These are phyloP conservation scores for Xylaria nigripes DNA, from an alignment of 495 filamentous ascomycete genomes.

Conservation along the genomic window DNA sequence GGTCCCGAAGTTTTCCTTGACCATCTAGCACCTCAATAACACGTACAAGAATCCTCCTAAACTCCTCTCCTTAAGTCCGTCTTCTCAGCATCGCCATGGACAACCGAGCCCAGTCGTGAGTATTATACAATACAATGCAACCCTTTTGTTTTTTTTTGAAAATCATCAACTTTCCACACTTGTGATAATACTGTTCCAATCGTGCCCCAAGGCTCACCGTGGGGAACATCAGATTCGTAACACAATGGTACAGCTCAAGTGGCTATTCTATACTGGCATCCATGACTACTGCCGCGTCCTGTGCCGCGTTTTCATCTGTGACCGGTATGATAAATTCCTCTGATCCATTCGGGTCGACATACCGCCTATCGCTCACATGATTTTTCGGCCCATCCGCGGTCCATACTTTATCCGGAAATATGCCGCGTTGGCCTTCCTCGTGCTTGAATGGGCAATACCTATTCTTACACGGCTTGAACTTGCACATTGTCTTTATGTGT, in stretches of 20 bases:
- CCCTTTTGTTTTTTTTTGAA: background rate
- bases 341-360: conserved; percentile 57
- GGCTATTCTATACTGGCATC: conserved; percentile 5
- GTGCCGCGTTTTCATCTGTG: conserved; percentile 16
- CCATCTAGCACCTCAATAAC: conserved; percentile 14
- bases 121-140: conserved; percentile 13
- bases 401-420: conserved; percentile 90
- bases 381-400: conserved; percentile 50
- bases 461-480: conserved; percentile 85
- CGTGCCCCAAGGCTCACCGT: background rate
- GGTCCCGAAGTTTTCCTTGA: conserved; percentile 10
- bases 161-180: conserved; percentile 2
- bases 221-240: background rate
- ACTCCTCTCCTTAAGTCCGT: background rate
- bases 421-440: conserved; percentile 73
- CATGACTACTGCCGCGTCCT: conserved; percentile 15
- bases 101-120: background rate
- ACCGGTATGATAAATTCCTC: conserved; percentile 79
- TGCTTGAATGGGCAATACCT: conserved; percentile 81
- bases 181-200: background rate
- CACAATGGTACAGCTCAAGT: background rate
- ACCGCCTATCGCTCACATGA: conserved; percentile 88
- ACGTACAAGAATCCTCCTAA: background rate
- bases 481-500: conserved; percentile 74
- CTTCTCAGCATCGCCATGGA: background rate